phyloP scores from a whole-genome alignment of 202 grass and related monocot genomes.

The Cymbopogon flexuosus region DNA sequence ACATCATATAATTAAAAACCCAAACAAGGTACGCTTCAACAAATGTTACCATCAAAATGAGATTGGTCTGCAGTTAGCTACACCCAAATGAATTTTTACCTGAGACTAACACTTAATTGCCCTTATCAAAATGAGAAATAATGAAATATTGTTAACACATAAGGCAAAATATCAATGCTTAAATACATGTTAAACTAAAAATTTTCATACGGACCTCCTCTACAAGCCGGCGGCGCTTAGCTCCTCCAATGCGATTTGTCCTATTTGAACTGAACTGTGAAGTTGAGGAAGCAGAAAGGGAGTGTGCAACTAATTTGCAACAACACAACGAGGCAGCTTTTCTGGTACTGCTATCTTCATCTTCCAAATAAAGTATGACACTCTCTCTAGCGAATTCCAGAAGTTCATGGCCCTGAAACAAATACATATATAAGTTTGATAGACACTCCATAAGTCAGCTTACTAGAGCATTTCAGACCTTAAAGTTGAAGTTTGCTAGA shows the following conservation, averaged over 20 bases:
- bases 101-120: background rate
- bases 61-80: constrained; percentile 21
- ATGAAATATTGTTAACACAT: constrained; percentile 7
- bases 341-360: constrained; percentile 81
- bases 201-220: constrained; percentile 66
- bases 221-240: constrained; percentile 69
- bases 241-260: constrained; percentile 72
- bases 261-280: constrained; percentile 74
- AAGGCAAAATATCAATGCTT: background rate
- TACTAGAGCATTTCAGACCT: constrained; percentile 50
- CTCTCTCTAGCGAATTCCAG: constrained; percentile 83
- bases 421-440: constrained; percentile 27
- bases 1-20: background rate
- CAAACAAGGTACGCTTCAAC: constrained; percentile 13
- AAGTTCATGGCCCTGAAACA: constrained; percentile 93
- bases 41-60: background rate
- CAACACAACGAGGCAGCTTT: constrained; percentile 86
- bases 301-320: constrained; percentile 84
- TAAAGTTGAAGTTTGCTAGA: constrained; percentile 82
- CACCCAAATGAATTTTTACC: background rate
- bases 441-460: constrained; percentile 10
- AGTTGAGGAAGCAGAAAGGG: constrained; percentile 58
- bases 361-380: constrained; percentile 87
- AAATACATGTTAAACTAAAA: constrained; percentile 20
- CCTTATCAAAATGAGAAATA: constrained; percentile 9